These are phyloP conservation scores for Alternaria angustiovoidea DNA, from an alignment of 2,329 filamentous ascomycete species.

Conservation along the genomic window DNA sequence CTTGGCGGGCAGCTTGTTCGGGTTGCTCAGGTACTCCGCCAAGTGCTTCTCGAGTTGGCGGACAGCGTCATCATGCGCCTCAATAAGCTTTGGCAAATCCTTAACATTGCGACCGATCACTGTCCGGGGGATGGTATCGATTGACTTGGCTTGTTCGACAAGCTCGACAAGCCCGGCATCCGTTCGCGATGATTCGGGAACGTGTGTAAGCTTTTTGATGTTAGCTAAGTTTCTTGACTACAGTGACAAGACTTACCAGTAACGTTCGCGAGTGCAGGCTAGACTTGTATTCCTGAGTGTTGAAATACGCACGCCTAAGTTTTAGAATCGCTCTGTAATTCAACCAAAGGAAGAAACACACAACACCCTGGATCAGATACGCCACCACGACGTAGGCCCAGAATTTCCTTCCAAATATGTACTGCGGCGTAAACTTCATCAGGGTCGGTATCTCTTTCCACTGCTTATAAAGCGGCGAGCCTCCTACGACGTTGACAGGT, in stretches of 20 bases:
- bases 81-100: slow-evolving; percentile 82
- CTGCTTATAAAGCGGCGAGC: slow-evolving; percentile 44
- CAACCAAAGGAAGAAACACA: slow-evolving; percentile 84
- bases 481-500: slow-evolving; percentile 72
- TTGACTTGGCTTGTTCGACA: slow-evolving; percentile 79
- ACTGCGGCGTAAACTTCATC: slow-evolving; percentile 66
- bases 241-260: slow-evolving; percentile 52
- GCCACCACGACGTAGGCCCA: slow-evolving; percentile 68
- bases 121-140: slow-evolving; percentile 76
- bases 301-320: slow-evolving; percentile 79
- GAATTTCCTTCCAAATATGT: slow-evolving; percentile 59
- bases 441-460: slow-evolving; percentile 42
- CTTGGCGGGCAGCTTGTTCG: slow-evolving; percentile 75
- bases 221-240: not conserved
- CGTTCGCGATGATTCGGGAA: slow-evolving; percentile 75
- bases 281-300: slow-evolving; percentile 83
- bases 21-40: slow-evolving; percentile 84
- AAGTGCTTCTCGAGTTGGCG: slow-evolving; percentile 81
- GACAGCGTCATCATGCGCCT: slow-evolving; percentile 81
- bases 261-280: slow-evolving; percentile 78
- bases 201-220: slow-evolving; percentile 73
- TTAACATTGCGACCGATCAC: slow-evolving; percentile 91
- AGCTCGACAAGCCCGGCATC: slow-evolving; percentile 90
- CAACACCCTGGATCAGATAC: slow-evolving; percentile 73
- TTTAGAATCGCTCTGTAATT: slow-evolving; percentile 79